Percentiles rank a stretch among this genome's conserved stretches.
phyloP scores from a whole-genome alignment of 176 grass and related monocot species.

The Carex myosuroides region DNA sequence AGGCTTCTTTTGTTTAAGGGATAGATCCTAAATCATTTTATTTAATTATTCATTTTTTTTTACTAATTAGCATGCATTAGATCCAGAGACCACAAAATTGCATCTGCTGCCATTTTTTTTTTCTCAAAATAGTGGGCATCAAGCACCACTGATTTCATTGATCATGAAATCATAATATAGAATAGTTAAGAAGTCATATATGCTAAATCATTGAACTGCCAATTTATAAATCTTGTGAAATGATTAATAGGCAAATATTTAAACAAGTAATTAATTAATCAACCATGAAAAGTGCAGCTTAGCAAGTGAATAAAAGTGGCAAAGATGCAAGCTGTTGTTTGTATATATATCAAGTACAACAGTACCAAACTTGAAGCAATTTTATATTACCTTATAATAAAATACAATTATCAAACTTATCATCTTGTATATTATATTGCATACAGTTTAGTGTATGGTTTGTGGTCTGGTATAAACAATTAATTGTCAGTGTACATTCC shows the following conservation, averaged over 20 bases:
- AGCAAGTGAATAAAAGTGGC: background rate
- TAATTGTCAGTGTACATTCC: background rate
- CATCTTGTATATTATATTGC: conserved; percentile 20
- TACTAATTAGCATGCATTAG: background rate
- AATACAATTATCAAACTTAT: conserved; percentile 18
- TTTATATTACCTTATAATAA: background rate
- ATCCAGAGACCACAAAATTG: background rate
- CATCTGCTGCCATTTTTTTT: background rate
- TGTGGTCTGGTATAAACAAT: conserved; percentile 9
- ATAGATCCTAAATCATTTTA: background rate
- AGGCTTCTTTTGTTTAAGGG: background rate
- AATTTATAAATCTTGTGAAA: background rate
- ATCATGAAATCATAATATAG: background rate
- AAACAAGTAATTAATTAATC: background rate
- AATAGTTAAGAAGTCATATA: background rate
- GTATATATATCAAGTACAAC: conserved; percentile 10
- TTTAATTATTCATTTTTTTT: background rate
- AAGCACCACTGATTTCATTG: background rate
- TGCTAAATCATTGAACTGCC: background rate
- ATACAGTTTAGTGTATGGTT: conserved; percentile 7
- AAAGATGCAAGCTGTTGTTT: background rate
- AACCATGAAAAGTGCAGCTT: background rate
- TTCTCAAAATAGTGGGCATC: background rate
- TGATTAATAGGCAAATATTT: background rate
- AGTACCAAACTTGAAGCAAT: conserved; percentile 11